Evolutionary conservation across 805 yeast species (phyloP).

Genomic region (Kluyveromyces aestuarii): DNA sequence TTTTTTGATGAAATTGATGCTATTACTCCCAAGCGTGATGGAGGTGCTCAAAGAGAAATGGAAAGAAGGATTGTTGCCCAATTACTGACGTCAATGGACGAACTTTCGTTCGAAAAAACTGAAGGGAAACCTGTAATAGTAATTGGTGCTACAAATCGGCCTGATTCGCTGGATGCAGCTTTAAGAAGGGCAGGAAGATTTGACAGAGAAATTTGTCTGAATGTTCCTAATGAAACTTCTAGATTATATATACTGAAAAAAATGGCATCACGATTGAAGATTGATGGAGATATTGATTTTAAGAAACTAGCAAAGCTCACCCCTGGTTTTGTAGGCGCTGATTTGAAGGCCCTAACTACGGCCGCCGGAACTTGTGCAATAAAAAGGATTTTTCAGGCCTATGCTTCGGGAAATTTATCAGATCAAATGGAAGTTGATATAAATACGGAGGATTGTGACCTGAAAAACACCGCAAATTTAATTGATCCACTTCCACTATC

Average conservation of each 20-base stretch:
- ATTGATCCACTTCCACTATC: constrained; percentile 37
- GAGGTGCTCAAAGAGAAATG: constrained; percentile 93
- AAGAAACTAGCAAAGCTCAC: constrained; percentile 76
- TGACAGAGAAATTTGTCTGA: constrained; percentile 87
- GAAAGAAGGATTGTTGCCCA: constrained; percentile 96
- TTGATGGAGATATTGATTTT: constrained; percentile 65
- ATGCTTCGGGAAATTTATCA: constrained; percentile 20
- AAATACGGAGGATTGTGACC: constrained; percentile 8
- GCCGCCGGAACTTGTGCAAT: constrained; percentile 95
- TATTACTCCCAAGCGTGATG: constrained; percentile 95
- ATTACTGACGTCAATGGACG: constrained; percentile 89
- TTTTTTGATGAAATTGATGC: constrained; percentile 98
- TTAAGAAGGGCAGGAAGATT: constrained; percentile 94
- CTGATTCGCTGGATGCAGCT: constrained; percentile 91
- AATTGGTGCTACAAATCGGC: constrained; percentile 94
- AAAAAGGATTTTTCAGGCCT: constrained; percentile 71
- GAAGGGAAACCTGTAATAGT: constrained; percentile 89
- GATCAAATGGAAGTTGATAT: constrained; percentile 27
- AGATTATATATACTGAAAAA: constrained; percentile 67
- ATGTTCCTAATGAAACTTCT: constrained; percentile 87
- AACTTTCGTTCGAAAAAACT: constrained; percentile 76
- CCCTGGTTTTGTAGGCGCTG: constrained; percentile 98
- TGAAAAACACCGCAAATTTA: constrained; percentile 28
- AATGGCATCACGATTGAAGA: constrained; percentile 57
- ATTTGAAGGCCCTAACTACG: constrained; percentile 82